These are phyloP conservation scores for Scedosporium apiospermum DNA, from an alignment of 2,329 filamentous ascomycete species.

Conservation along the genomic window DNA sequence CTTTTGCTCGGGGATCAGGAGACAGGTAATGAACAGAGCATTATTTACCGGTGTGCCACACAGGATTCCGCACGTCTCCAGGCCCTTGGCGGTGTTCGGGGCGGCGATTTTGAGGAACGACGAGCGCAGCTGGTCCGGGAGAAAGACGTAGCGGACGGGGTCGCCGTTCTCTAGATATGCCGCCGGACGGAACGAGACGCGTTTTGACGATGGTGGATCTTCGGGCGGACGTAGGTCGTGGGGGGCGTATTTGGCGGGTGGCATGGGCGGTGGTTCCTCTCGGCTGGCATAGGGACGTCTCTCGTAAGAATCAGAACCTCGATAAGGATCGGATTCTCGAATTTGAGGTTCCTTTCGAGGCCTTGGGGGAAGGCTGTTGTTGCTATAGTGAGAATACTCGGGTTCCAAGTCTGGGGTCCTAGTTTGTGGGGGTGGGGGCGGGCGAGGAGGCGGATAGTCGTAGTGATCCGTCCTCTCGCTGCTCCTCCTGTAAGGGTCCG, in stretches of 20 bases:
- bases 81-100: slow-evolving; percentile 67
- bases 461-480: slow-evolving; percentile 8
- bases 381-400: not conserved
- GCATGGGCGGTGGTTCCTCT: slow-evolving; percentile 18
- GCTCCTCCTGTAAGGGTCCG: not conserved
- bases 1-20: slow-evolving; percentile 85
- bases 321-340: too few relatives aligned
- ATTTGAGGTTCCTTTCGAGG: slow-evolving; percentile 19
- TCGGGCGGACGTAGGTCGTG: slow-evolving; percentile 6
- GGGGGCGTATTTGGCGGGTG: slow-evolving; percentile 8
- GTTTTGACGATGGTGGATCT: slow-evolving; percentile 20
- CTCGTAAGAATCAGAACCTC: slow-evolving; percentile 11
- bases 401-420: not conserved
- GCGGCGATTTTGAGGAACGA: slow-evolving; percentile 66
- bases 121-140: slow-evolving; percentile 65
- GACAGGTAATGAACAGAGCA: slow-evolving; percentile 78
- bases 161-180: slow-evolving; percentile 85
- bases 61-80: slow-evolving; percentile 93
- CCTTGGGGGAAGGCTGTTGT: slow-evolving; percentile 12
- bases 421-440: not conserved
- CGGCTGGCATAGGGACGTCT: slow-evolving; percentile 8
- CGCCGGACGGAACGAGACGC: slow-evolving; percentile 72
- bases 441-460: slow-evolving; percentile 12
- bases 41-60: slow-evolving; percentile 88
- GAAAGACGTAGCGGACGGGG: slow-evolving; percentile 77